phyloP scores from a whole-genome alignment of 164 flowering plant genomes.

The Amborella trichopoda region DNA sequence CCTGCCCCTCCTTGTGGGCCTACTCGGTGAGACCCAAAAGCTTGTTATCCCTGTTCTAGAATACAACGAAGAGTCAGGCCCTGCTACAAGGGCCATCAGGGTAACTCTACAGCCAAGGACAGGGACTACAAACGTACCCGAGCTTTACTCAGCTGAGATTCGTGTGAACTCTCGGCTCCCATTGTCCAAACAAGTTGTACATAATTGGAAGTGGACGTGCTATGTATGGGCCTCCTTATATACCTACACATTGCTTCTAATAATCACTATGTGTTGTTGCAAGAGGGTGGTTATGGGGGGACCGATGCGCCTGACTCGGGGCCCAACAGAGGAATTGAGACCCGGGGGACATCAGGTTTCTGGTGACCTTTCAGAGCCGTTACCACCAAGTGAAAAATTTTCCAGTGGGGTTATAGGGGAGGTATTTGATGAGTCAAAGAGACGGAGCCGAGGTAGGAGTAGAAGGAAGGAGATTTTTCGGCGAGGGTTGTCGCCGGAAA shows the following conservation, averaged over 20 bases:
- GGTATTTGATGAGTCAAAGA: too few species aligned
- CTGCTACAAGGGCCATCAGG: constrained; percentile 34
- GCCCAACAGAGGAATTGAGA: too few species aligned
- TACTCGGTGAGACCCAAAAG: constrained; percentile 48
- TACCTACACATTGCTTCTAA: constrained; percentile 29
- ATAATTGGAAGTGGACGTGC: constrained; percentile 66
- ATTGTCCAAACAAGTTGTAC: constrained; percentile 39
- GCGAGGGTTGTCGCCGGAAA: too few species aligned
- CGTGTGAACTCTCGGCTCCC: constrained; percentile 54
- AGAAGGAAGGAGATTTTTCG: too few species aligned
- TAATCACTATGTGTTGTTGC: constrained; percentile 28
- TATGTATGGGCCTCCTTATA: constrained; percentile 61
- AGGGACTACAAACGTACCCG: constrained; percentile 44
- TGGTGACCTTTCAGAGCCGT: too few species aligned
- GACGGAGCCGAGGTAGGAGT: too few species aligned
- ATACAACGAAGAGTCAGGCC: constrained; percentile 44
- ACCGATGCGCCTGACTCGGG: not conserved
- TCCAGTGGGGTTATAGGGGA: too few species aligned
- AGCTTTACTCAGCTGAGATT: constrained; percentile 54
- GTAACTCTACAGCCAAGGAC: constrained; percentile 45
- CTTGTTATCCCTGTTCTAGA: constrained; percentile 21
- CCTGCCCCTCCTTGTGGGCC: constrained; percentile 55
- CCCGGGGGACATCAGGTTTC: too few species aligned
- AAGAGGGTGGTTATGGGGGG: constrained; percentile 30
- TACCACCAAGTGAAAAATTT: too few species aligned